Evolutionary conservation across 1,139 yeast species (phyloP), one percentile per base, ranked within the genome.

Genomic region (Sugiyamaella pinicola): DNA sequence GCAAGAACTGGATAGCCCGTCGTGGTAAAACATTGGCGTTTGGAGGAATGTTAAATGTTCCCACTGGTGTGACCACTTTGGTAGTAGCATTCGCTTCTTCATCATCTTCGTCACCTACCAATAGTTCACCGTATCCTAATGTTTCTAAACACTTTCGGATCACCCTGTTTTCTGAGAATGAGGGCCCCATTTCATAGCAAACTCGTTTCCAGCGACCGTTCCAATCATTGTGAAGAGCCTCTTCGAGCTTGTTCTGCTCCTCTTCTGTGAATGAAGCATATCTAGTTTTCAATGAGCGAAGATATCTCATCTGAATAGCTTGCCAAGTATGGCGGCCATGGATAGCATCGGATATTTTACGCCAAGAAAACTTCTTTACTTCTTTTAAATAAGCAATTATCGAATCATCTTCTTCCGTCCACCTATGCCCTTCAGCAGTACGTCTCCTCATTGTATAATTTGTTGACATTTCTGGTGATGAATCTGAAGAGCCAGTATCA

Each of bases 271-370:
- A 66, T 35, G 61, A 60, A 17, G 64, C 70, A 50, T 67, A 65
- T 38, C 76, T 61, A 9, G 68, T 63, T 54, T 71, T 70, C 53
- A 73, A 69, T 26, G 68, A 62, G 7, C 78, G 67, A 45, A 74
- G 63, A 58, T 75, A 75, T 50, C 77, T 60, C 77, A 74, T 74
- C 61, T 74, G 78, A 39, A 74, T 69, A 1, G 76, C 75, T 59
- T 73, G 76, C 75, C 77, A 72, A 10, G 75, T 61, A 57, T 74
- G 76, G 21, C 64, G 55, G 12, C 69, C 65, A 4, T 37, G 29
- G 24, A 74, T 61, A 31, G 66, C 60, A 35, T 61, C 57, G 26
- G 73, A 70, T 45, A 74, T 73, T 45, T 65, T 67, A 41, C 69
- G 68, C 78, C 78, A 74, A 18, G 75, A 66, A 47, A 66, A 63